Percentiles rank a stretch among this genome's conserved stretches.
These are phyloP conservation scores for Penicillium riverlandense DNA, from an alignment of 495 filamentous ascomycete genomes.

Conservation along the genomic window DNA sequence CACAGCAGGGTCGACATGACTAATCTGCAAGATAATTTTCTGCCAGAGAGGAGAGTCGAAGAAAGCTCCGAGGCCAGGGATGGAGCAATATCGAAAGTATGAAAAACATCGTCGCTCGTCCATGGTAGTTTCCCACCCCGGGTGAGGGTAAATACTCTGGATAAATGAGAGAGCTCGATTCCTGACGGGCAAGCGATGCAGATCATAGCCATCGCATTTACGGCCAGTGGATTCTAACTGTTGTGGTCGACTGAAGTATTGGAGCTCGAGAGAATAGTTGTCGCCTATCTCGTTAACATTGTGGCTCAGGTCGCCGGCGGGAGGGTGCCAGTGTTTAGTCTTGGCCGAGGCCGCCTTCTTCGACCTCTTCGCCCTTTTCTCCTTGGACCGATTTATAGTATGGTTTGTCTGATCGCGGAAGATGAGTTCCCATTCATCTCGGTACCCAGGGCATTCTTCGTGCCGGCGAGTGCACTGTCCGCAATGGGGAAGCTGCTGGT, in stretches of 20 bases:
- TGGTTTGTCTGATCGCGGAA: background rate
- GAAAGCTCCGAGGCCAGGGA: constrained; percentile 7
- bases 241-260: no score
- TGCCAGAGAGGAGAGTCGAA: constrained; percentile 17
- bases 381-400: background rate
- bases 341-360: background rate
- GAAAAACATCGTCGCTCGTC: constrained; percentile 20
- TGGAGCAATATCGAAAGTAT: constrained; percentile 11
- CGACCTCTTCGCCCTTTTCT: background rate
- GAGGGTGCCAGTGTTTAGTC: no score
- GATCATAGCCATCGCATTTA: constrained; percentile 7
- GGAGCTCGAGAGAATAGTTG: no score
- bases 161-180: background rate
- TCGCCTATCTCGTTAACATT: no score
- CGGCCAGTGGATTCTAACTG: constrained; percentile 4
- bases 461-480: background rate
- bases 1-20: constrained; percentile 13
- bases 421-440: background rate
- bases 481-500: background rate
- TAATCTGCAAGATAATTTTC: constrained; percentile 8
- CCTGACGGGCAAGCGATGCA: constrained; percentile 4
- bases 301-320: no score
- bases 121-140: constrained; percentile 10
- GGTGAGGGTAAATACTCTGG: background rate
- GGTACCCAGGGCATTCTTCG: background rate